Conservation (phyloP, 768 basidiomycete species). For the Boletus vinaceobasis region DNA sequence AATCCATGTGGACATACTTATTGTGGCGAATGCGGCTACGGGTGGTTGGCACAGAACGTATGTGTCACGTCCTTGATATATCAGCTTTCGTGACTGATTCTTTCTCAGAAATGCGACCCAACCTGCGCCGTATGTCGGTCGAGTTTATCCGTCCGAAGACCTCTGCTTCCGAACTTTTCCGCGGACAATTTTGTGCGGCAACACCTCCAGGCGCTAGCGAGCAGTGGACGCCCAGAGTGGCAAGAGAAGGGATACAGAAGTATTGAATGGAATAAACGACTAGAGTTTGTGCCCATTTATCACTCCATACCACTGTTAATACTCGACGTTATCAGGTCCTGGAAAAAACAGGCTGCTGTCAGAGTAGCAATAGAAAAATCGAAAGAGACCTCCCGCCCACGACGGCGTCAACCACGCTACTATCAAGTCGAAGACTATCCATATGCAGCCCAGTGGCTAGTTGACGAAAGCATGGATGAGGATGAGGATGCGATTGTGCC, state of each 20-base stretch:
- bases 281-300: constrained; percentile 42
- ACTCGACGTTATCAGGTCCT: constrained; percentile 12
- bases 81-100: not conserved
- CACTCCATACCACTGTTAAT: not conserved
- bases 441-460: constrained; percentile 1
- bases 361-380: constrained; percentile 19
- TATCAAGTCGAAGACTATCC: constrained; percentile 8
- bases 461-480: constrained; percentile 5
- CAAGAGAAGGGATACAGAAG: constrained; percentile 42
- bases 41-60: constrained; percentile 58
- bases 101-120: constrained; percentile 37
- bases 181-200: constrained; percentile 60
- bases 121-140: constrained; percentile 63
- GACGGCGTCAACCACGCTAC: constrained; percentile 14
- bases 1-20: constrained; percentile 75
- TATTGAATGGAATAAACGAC: constrained; percentile 51
- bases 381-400: constrained; percentile 9
- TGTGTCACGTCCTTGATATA: constrained; percentile 11
- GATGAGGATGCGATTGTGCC: not conserved
- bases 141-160: constrained; percentile 34
- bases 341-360: constrained; percentile 27
- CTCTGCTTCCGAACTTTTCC: constrained; percentile 63
- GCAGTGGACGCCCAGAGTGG: constrained; percentile 52
- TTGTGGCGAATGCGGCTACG: constrained; percentile 64
- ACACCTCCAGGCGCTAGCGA: constrained; percentile 49